Percentiles rank a stretch among this genome's conserved stretches.
Conservation (phyloP, 805 yeast species). For the Saturnispora mendoncae region DNA sequence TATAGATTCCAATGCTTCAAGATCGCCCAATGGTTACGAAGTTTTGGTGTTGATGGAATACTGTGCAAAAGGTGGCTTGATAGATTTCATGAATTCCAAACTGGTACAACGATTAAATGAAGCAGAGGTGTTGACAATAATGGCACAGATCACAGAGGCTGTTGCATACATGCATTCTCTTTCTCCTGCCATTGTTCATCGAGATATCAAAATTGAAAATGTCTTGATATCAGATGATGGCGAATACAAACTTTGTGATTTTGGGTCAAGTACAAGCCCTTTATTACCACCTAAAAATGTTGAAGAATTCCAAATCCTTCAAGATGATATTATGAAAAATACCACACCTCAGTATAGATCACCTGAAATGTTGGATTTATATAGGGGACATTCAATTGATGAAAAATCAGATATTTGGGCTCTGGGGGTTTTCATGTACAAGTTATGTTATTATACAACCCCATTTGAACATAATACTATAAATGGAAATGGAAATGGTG, state of each 20-base stretch:
- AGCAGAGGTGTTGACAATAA: slow-evolving; percentile 55
- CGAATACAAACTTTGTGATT: slow-evolving; percentile 66
- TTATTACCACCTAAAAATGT: slow-evolving; percentile 53
- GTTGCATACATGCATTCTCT: slow-evolving; percentile 72
- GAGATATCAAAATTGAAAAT: slow-evolving; percentile 79
- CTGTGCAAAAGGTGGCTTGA: slow-evolving; percentile 65
- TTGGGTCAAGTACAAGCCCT: slow-evolving; percentile 68
- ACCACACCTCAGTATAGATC: slow-evolving; percentile 82
- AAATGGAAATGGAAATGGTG: slow-evolving; percentile 28
- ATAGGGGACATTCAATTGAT: slow-evolving; percentile 60
- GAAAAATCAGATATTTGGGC: slow-evolving; percentile 88
- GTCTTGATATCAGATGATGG: slow-evolving; percentile 54
- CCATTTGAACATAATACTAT: slow-evolving; percentile 56
- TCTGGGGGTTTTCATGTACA: slow-evolving; percentile 66
- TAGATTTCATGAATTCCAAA: slow-evolving; percentile 72
- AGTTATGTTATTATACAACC: slow-evolving; percentile 71
- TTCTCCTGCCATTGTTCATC: slow-evolving; percentile 43
- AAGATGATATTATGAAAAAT: slow-evolving; percentile 63
- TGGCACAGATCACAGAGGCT: slow-evolving; percentile 63
- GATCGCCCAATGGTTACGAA: slow-evolving; percentile 44
- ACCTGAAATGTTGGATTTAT: slow-evolving; percentile 77
- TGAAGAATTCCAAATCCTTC: slow-evolving; percentile 50
- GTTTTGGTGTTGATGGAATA: slow-evolving; percentile 76
- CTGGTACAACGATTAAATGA: slow-evolving; percentile 59
- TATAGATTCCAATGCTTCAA: slow-evolving; percentile 69